phyloP scores from a whole-genome alignment of 2,329 filamentous ascomycete genomes.

The Akanthomyces uredinophilus region DNA sequence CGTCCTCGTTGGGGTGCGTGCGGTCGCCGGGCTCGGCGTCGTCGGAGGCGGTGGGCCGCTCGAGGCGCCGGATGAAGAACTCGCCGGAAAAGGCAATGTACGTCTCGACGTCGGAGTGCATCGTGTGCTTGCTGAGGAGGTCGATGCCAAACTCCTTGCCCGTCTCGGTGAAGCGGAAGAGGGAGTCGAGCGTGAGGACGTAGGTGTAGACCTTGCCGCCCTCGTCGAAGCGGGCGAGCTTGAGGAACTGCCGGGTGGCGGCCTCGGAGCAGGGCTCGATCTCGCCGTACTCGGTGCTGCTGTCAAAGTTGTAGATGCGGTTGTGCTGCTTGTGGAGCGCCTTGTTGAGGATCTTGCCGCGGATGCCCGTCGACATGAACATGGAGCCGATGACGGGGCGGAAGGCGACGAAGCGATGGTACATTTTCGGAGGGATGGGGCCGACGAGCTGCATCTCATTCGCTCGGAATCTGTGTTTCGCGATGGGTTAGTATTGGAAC shows the following conservation, averaged over 20 bases:
- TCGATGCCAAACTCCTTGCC: slow-evolving; percentile 95
- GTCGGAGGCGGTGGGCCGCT: slow-evolving; percentile 40
- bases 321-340: slow-evolving; percentile 86
- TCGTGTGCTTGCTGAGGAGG: slow-evolving; percentile 88
- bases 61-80: slow-evolving; percentile 76
- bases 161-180: slow-evolving; percentile 89
- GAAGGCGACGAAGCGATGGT: slow-evolving; percentile 92
- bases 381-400: slow-evolving; percentile 83
- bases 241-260: slow-evolving; percentile 74
- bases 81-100: slow-evolving; percentile 92
- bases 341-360: slow-evolving; percentile 75
- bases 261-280: slow-evolving; percentile 64
- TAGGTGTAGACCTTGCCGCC: slow-evolving; percentile 89
- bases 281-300: slow-evolving; percentile 64
- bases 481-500: not conserved
- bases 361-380: slow-evolving; percentile 73
- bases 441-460: slow-evolving; percentile 85
- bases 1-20: slow-evolving; percentile 47
- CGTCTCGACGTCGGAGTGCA: slow-evolving; percentile 88
- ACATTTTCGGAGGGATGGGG: slow-evolving; percentile 72
- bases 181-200: slow-evolving; percentile 78
- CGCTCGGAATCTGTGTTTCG: slow-evolving; percentile 69
- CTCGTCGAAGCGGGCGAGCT: slow-evolving; percentile 80
- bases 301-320: slow-evolving; percentile 84
- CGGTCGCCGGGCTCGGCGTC: slow-evolving; percentile 38